phyloP scores from a whole-genome alignment of 352 stramenopile genomes.

The Pythium phragmiticola region DNA sequence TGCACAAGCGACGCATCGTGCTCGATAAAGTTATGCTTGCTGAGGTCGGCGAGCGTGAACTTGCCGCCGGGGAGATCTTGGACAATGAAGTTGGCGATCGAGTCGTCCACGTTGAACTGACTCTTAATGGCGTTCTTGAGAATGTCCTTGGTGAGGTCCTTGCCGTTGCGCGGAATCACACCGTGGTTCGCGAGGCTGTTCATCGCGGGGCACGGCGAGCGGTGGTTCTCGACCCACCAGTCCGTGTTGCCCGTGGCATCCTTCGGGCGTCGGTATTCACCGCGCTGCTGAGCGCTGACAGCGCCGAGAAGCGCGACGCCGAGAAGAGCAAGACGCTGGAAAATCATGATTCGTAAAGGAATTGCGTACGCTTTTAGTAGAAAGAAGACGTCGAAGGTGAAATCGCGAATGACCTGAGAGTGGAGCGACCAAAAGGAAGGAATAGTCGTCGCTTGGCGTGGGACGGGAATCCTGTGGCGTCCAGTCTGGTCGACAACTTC shows the following conservation, averaged over 20 bases:
- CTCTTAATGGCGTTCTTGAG: slow-evolving; percentile 9
- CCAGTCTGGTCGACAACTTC: background rate
- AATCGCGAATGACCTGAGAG: slow-evolving; percentile 14
- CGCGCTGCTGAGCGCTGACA: slow-evolving; percentile 7
- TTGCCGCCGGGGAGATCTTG: too few relatives aligned
- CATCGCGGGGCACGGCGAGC: slow-evolving; percentile 43
- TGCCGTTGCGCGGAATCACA: slow-evolving; percentile 35
- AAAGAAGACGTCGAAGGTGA: slow-evolving; percentile 14
- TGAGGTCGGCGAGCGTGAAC: slow-evolving; percentile 32
- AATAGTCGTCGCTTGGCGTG: background rate
- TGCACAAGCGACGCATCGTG: slow-evolving; percentile 31
- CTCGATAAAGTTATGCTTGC: slow-evolving; percentile 47
- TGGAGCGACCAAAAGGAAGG: background rate
- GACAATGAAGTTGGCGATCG: too few relatives aligned
- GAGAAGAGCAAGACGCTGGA: slow-evolving; percentile 14
- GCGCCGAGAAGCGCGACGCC: slow-evolving; percentile 8
- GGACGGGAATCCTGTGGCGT: background rate
- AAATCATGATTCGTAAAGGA: slow-evolving; percentile 15
- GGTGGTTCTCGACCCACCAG: slow-evolving; percentile 28
- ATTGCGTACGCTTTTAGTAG: slow-evolving; percentile 2
- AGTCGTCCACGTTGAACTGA: too few relatives aligned
- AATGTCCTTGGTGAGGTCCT: slow-evolving; percentile 18
- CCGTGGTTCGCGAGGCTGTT: slow-evolving; percentile 55
- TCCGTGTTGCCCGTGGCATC: slow-evolving; percentile 18
- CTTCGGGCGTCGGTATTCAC: slow-evolving; percentile 13